phyloP scores from a whole-genome alignment of 1,139 yeast species.

The Blastobotrys niveus region DNA sequence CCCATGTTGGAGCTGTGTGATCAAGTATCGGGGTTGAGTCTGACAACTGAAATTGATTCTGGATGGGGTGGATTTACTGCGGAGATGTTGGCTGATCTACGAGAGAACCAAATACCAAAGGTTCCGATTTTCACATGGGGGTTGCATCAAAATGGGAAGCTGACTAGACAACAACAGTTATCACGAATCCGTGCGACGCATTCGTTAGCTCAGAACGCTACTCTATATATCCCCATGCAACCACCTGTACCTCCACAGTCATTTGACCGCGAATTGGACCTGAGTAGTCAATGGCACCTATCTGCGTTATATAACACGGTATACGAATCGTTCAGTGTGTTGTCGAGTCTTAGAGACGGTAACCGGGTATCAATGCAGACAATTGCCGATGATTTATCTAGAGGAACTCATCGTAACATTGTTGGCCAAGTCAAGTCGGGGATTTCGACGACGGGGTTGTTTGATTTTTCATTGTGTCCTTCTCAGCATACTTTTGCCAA shows the following conservation, averaged over 20 bases:
- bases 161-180: conserved; percentile 26
- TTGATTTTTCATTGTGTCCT: conserved; percentile 17
- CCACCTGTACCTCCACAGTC: conserved; percentile 15
- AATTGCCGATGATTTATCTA: conserved; percentile 21
- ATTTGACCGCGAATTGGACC: conserved; percentile 15
- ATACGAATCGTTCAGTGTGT: conserved; percentile 30
- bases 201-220: conserved; percentile 42
- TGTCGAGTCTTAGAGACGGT: conserved; percentile 26
- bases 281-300: conserved; percentile 28
- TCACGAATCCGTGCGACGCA: conserved; percentile 46
- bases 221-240: conserved; percentile 49
- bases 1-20: conserved; percentile 73
- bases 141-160: conserved; percentile 31
- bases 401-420: conserved; percentile 27
- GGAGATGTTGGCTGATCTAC: conserved; percentile 46
- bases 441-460: conserved; percentile 15
- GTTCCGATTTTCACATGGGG: conserved; percentile 56
- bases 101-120: conserved; percentile 71
- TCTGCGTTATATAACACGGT: conserved; percentile 27
- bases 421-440: conserved; percentile 20
- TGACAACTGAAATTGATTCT: conserved; percentile 61
- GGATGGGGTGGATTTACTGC: conserved; percentile 82
- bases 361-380: conserved; percentile 27
- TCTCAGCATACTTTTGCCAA: conserved; percentile 33
- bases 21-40: conserved; percentile 59